Percentiles rank a stretch among this genome's conserved stretches.
Conservation (phyloP, 805 yeast genomes). For the Cyberlindnera suaveolens region DNA sequence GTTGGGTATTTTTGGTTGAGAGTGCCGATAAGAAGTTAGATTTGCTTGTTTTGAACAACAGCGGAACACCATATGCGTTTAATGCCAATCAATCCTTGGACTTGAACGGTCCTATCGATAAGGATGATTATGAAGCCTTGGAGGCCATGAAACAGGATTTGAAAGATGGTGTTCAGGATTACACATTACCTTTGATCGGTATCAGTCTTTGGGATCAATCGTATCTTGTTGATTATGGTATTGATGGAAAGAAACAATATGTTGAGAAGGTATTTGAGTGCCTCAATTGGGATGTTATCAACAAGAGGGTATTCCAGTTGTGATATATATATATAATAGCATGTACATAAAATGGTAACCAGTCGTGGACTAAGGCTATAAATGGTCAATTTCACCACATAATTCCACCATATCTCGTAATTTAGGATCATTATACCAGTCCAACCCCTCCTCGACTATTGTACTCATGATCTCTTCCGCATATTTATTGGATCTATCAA, state of each 20-base stretch:
- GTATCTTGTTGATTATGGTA: slow-evolving; percentile 80
- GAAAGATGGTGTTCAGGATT: slow-evolving; percentile 41
- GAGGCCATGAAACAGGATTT: slow-evolving; percentile 37
- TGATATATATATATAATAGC: slow-evolving; percentile 3
- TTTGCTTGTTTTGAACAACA: slow-evolving; percentile 54
- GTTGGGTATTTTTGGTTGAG: slow-evolving; percentile 74
- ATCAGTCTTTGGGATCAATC: slow-evolving; percentile 87
- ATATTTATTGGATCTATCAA: slow-evolving; percentile 2
- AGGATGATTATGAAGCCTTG: slow-evolving; percentile 44
- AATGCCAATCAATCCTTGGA: slow-evolving; percentile 69
- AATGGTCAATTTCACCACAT: slow-evolving; percentile 4
- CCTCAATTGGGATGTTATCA: slow-evolving; percentile 78
- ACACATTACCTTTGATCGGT: slow-evolving; percentile 67
- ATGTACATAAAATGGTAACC: background rate
- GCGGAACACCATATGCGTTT: slow-evolving; percentile 71
- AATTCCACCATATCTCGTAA: slow-evolving; percentile 23
- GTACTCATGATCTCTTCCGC: slow-evolving; percentile 23
- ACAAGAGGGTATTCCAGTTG: slow-evolving; percentile 31
- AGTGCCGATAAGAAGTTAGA: slow-evolving; percentile 51
- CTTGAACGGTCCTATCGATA: slow-evolving; percentile 63
- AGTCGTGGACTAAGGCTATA: background rate
- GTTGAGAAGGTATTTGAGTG: slow-evolving; percentile 70
- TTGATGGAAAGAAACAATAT: slow-evolving; percentile 63
- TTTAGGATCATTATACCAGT: slow-evolving; percentile 27
- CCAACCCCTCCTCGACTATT: slow-evolving; percentile 28